Percentiles rank a stretch among this genome's conserved stretches.
Conservation (phyloP, 768 basidiomycete genomes). For the Podaxis sp. region DNA sequence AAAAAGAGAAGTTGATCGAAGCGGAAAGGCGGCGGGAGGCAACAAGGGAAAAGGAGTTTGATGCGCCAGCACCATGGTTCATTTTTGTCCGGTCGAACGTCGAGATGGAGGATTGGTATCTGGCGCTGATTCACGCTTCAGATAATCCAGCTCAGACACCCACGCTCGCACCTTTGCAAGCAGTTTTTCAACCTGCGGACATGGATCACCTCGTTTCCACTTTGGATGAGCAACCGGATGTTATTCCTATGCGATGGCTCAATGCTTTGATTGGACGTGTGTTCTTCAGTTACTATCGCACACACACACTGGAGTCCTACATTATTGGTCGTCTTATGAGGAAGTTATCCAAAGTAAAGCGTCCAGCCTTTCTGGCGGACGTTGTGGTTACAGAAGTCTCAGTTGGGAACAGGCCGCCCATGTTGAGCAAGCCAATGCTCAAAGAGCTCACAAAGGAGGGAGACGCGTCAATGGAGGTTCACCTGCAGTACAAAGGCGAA, state of each 20-base stretch:
- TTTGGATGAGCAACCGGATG: slow-evolving; percentile 91
- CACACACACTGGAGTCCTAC: slow-evolving; percentile 75
- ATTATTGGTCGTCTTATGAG: slow-evolving; percentile 91
- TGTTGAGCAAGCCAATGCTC: slow-evolving; percentile 95
- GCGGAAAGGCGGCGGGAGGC: slow-evolving; percentile 43
- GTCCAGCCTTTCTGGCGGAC: slow-evolving; percentile 82
- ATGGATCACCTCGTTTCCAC: slow-evolving; percentile 83
- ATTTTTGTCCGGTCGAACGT: slow-evolving; percentile 86
- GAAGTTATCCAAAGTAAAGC: slow-evolving; percentile 90
- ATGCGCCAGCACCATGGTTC: slow-evolving; percentile 78
- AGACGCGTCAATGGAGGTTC: slow-evolving; percentile 86
- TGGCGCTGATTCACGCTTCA: slow-evolving; percentile 76
- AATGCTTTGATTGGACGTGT: slow-evolving; percentile 92
- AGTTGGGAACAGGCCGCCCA: slow-evolving; percentile 81
- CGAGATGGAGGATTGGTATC: slow-evolving; percentile 98
- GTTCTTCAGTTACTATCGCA: slow-evolving; percentile 91
- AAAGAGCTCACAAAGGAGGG: slow-evolving; percentile 96
- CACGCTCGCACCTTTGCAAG: slow-evolving; percentile 55
- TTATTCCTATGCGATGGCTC: slow-evolving; percentile 96
- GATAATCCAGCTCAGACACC: slow-evolving; percentile 62
- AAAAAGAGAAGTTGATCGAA: slow-evolving; percentile 33
- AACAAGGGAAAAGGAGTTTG: slow-evolving; percentile 50
- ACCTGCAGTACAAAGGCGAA: slow-evolving; percentile 82
- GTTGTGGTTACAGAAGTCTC: slow-evolving; percentile 87
- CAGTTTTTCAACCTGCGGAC: slow-evolving; percentile 72